Evolutionary conservation across 345 rosid species (phyloP), one percentile per base, ranked within the genome.

Genomic region (Cardamine chenopodiifolia): DNA sequence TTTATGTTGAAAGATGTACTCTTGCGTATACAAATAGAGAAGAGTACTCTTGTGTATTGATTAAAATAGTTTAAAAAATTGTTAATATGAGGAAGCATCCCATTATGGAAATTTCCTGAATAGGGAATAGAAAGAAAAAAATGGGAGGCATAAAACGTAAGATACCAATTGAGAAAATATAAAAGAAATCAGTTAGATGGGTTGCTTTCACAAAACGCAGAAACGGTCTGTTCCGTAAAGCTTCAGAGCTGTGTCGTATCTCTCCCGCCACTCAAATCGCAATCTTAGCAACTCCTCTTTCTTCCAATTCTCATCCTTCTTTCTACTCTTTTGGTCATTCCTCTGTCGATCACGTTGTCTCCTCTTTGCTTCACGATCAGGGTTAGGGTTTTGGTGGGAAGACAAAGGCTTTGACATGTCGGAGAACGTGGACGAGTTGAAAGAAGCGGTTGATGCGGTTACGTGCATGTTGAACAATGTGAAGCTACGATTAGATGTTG

Each of bases 381-480:
- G 64, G 2, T 32, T 56, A 74, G 72, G 60, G 60, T 57, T 66
- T 56, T 74, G 72, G 78, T 74, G 78, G 72, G 78, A 74, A 66
- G 59, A 66, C 9, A 3, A 44, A 66, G 13, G 8, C 0, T 18
- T 74, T 57, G 23, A 74, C 2, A 18, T 1, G 4, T 35, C 2
- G 0, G 78, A 74, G 31, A 57, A 66, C 52, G 35, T 65, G 0
- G 44, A 74, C 7, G 78, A 57, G 3, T 10, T 74, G 60, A 66
- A 48, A 18, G 64, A 74, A 2, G 66, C 52, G 3, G 3, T 17
- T 0, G 44, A 66, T 23, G 72, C 72, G 2, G 23, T 35, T 8
- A 8, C 66, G 2, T 66, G 8, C 18, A 74, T 35, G 78, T 57
- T 74, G 59, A 47, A 47, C 32, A 47, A 25, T 47, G 28, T 35